phyloP scores from a whole-genome alignment of 2,329 filamentous ascomycete genomes.

The Chaetomiaceae sp. region DNA sequence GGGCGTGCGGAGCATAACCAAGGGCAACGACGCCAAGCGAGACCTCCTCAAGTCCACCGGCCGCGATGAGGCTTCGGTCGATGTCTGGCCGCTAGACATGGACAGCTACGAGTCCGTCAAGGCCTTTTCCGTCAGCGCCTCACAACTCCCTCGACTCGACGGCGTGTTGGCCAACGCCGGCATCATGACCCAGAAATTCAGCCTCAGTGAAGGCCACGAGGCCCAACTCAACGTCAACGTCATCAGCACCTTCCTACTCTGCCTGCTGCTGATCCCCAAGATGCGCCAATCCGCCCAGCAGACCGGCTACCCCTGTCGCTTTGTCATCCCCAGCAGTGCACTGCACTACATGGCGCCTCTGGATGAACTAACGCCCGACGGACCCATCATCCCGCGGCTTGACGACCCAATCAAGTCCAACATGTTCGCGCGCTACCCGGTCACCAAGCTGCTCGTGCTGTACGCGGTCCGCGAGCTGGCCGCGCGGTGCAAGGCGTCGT shows the following conservation, averaged over 20 bases:
- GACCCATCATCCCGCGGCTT: conserved; percentile 27
- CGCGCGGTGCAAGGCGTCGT: neutral
- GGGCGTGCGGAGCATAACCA: conserved; percentile 30
- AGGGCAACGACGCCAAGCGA: conserved; percentile 25
- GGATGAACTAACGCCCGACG: conserved; percentile 18
- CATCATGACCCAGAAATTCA: conserved; percentile 18
- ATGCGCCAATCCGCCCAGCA: too few relatives aligned
- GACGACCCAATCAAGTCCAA: conserved; percentile 25
- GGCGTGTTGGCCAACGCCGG: conserved; percentile 39
- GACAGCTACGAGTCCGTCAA: conserved; percentile 34
- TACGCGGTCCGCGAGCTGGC: conserved; percentile 30
- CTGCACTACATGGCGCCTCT: conserved; percentile 23
- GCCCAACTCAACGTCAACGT: conserved; percentile 46
- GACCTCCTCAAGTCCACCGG: conserved; percentile 17
- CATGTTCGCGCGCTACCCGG: conserved; percentile 28
- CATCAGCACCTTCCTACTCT: conserved; percentile 46
- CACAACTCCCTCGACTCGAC: conserved; percentile 36
- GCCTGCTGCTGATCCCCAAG: conserved; percentile 43
- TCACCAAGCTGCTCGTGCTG: conserved; percentile 30
- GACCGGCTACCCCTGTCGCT: too few relatives aligned
- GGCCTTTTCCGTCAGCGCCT: conserved; percentile 32
- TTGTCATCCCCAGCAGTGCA: conserved; percentile 24
- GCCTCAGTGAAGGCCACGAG: conserved; percentile 39
- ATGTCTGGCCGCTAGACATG: conserved; percentile 41
- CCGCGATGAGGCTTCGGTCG: conserved; percentile 2